Percentiles rank a stretch among this genome's conserved stretches.
These are phyloP conservation scores for Phaseolus coccineus DNA, from an alignment of 331 rosid species.

Conservation along the genomic window DNA sequence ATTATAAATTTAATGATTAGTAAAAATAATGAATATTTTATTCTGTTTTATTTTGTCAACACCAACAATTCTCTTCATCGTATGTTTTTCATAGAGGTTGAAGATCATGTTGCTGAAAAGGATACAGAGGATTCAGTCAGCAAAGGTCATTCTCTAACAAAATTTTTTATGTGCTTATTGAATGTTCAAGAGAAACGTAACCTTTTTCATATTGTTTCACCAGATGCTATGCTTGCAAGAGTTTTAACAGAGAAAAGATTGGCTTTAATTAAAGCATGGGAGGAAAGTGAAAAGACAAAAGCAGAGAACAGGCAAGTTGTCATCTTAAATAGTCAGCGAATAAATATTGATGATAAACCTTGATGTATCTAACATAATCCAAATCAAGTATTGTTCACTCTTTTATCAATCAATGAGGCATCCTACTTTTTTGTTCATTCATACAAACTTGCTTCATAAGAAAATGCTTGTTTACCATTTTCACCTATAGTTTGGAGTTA, in stretches of 20 bases:
- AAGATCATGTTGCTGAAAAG: conserved; percentile 48
- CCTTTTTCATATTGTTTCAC: conserved; percentile 14
- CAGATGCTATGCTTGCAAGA: conserved; percentile 64
- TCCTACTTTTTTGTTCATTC: background rate
- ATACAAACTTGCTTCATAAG: background rate
- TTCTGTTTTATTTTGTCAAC: too few species aligned
- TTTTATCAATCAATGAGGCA: background rate
- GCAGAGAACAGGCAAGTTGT: conserved; percentile 76
- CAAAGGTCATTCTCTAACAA: conserved; percentile 53
- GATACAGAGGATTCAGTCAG: conserved; percentile 43
- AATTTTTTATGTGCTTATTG: background rate
- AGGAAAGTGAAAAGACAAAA: conserved; percentile 88
- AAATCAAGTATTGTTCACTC: background rate
- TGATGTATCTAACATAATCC: background rate
- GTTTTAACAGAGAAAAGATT: conserved; percentile 73
- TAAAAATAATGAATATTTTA: too few species aligned
- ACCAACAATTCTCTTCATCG: background rate
- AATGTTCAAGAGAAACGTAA: background rate
- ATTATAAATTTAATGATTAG: too few species aligned
- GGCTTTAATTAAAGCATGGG: conserved; percentile 94
- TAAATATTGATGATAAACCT: background rate
- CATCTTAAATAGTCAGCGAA: background rate
- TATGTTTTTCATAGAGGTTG: conserved; percentile 48
- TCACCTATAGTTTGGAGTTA: background rate
- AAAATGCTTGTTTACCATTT: background rate